Evolutionary conservation across 306 rosid species (phyloP).

Genomic region (Calophaca sinica): DNA sequence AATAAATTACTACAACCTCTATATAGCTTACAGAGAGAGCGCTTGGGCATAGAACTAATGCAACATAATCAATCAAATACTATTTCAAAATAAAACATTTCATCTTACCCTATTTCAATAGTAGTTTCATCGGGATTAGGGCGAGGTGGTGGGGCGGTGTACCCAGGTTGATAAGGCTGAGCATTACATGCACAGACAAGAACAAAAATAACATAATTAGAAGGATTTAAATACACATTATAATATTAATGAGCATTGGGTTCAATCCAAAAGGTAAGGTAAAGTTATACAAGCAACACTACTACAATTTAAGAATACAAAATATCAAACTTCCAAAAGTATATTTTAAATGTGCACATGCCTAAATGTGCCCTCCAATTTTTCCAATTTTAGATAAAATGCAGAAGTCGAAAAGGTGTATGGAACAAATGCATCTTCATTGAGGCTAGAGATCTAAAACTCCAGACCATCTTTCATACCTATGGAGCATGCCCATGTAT

Average conservation of each 20-base stretch:
- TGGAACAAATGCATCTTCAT: background rate
- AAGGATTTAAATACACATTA: slow-evolving; percentile 5
- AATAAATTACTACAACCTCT: background rate
- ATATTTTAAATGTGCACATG: slow-evolving; percentile 3
- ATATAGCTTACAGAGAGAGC: background rate
- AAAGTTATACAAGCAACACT: slow-evolving; percentile 8
- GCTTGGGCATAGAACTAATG: background rate
- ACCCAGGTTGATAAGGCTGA: slow-evolving; percentile 86
- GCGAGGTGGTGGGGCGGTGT: slow-evolving; percentile 88
- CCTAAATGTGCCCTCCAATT: background rate
- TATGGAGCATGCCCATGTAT: slow-evolving; percentile 10
- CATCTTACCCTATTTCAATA: slow-evolving; percentile 86
- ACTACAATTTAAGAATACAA: background rate
- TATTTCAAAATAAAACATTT: background rate
- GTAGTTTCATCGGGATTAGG: slow-evolving; percentile 84
- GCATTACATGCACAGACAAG: slow-evolving; percentile 35
- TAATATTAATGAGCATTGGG: slow-evolving; percentile 17
- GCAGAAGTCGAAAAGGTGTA: background rate
- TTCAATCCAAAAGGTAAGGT: slow-evolving; percentile 24
- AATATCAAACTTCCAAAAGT: background rate
- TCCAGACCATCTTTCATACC: background rate
- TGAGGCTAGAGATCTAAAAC: slow-evolving; percentile 1
- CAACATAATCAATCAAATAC: slow-evolving; percentile 4
- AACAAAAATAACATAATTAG: background rate
- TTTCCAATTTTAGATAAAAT: background rate